Conservation (phyloP, 2,329 filamentous ascomycete species). For the Monosporascus sp. region DNA sequence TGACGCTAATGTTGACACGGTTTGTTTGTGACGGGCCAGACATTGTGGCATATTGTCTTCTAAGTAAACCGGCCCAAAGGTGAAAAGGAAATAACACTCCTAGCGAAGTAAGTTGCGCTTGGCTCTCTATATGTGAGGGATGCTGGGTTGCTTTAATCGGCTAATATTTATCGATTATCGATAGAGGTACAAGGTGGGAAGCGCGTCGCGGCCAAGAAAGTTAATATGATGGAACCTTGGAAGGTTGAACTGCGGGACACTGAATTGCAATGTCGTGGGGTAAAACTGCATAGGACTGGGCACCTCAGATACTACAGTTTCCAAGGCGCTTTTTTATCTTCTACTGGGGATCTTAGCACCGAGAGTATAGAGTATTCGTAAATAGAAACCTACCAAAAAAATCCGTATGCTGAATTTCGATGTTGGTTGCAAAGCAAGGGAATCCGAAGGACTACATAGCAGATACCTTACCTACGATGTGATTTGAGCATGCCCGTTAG, state of each 20-base stretch:
- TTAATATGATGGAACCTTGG: neutral
- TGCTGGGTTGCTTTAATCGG: neutral
- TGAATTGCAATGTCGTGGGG: neutral
- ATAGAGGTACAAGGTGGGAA: neutral
- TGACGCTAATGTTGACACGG: slow-evolving; percentile 73
- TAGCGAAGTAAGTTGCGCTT: neutral
- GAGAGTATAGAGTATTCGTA: no score
- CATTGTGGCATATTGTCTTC: slow-evolving; percentile 36
- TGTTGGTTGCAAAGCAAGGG: no score
- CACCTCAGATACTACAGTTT: neutral
- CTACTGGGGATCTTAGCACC: neutral
- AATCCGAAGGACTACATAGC: no score
- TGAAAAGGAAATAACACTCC: neutral
- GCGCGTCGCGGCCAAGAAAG: neutral
- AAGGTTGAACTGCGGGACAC: neutral
- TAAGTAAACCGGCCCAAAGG: neutral
- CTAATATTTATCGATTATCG: neutral
- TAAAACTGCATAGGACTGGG: neutral
- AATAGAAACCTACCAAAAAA: no score
- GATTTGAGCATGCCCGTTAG: no score
- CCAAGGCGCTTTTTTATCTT: neutral
- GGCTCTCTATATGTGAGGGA: neutral
- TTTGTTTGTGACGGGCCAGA: slow-evolving; percentile 49
- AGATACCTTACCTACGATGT: no score
- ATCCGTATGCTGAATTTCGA: no score